These are phyloP conservation scores for Trichoderma virens DNA, from an alignment of 495 filamentous ascomycete genomes.

Conservation along the genomic window DNA sequence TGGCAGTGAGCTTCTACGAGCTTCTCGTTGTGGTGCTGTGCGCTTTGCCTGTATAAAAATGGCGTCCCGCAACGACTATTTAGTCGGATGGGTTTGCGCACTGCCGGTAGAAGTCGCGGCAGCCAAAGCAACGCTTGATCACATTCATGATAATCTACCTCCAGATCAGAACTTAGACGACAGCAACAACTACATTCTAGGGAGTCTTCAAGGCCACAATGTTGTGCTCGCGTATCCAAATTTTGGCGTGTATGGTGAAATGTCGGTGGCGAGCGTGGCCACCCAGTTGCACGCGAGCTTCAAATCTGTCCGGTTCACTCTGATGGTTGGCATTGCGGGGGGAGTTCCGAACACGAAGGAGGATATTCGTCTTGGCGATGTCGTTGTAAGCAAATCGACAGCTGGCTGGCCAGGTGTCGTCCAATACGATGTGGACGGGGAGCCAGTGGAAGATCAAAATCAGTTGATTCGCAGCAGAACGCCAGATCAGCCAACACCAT, in stretches of 20 bases:
- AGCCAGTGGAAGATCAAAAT: too few relatives aligned
- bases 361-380: conserved; percentile 27
- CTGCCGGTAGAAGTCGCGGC: conserved; percentile 37
- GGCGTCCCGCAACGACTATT: conserved; percentile 25
- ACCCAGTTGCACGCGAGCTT: conserved; percentile 33
- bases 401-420: too few relatives aligned
- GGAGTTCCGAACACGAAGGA: conserved; percentile 26
- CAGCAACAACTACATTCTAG: conserved; percentile 35
- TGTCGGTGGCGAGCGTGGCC: conserved; percentile 23
- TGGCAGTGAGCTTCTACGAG: too few relatives aligned
- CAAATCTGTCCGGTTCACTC: conserved; percentile 27
- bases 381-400: conserved; percentile 19
- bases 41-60: too few relatives aligned
- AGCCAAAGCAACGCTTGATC: conserved; percentile 39
- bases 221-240: conserved; percentile 36
- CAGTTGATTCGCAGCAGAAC: too few relatives aligned
- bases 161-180: conserved; percentile 3
- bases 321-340: conserved; percentile 44
- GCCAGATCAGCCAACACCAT: too few relatives aligned
- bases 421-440: too few relatives aligned
- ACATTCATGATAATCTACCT: conserved; percentile 25
- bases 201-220: conserved; percentile 35
- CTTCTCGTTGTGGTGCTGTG: too few relatives aligned
- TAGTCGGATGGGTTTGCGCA: conserved; percentile 44
- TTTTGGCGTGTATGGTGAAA: conserved; percentile 31